phyloP scores from a whole-genome alignment of 1,284 basidiomycete species.

The Tylopilus microsporus region DNA sequence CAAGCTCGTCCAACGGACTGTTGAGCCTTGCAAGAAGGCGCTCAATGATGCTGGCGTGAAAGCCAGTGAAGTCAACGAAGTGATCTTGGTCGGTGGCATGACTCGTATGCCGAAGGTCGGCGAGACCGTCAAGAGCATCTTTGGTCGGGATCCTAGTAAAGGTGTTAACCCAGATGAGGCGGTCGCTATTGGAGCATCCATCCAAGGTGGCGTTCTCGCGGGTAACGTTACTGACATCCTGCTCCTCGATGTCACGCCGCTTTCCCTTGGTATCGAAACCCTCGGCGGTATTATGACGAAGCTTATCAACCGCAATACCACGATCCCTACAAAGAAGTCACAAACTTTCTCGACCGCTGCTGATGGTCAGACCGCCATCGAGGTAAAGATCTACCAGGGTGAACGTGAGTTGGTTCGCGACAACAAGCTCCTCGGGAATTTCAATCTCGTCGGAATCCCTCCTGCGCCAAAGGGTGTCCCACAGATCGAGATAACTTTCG shows the following conservation, averaged over 20 bases:
- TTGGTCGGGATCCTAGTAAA: constrained; percentile 94
- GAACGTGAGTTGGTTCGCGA: constrained; percentile 96
- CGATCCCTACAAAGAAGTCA: constrained; percentile 99
- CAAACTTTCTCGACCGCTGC: constrained; percentile 98
- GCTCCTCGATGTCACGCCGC: constrained; percentile 91
- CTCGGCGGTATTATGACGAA: constrained; percentile 99
- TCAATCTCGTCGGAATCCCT: constrained; percentile 97
- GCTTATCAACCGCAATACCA: constrained; percentile 93
- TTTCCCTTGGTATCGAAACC: constrained; percentile 94
- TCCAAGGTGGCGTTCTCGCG: constrained; percentile 93
- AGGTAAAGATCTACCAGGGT: constrained; percentile 98
- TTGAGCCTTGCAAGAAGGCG: constrained; percentile 98
- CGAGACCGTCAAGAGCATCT: constrained; percentile 86
- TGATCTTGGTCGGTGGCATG: constrained; percentile 98
- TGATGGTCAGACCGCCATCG: constrained; percentile 92
- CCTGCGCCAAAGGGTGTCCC: constrained; percentile 98
- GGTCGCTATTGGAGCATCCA: constrained; percentile 88
- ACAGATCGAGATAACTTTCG: constrained; percentile 98
- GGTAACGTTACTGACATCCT: constrained; percentile 97
- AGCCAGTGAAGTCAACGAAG: constrained; percentile 88
- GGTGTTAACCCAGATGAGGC: constrained; percentile 98
- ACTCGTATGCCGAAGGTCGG: constrained; percentile 94
- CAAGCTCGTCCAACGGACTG: constrained; percentile 81
- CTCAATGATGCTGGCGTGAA: constrained; percentile 89
- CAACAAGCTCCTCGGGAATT: constrained; percentile 99